phyloP scores from a whole-genome alignment of 179 eudicot species.

The Patellifolia procumbens region DNA sequence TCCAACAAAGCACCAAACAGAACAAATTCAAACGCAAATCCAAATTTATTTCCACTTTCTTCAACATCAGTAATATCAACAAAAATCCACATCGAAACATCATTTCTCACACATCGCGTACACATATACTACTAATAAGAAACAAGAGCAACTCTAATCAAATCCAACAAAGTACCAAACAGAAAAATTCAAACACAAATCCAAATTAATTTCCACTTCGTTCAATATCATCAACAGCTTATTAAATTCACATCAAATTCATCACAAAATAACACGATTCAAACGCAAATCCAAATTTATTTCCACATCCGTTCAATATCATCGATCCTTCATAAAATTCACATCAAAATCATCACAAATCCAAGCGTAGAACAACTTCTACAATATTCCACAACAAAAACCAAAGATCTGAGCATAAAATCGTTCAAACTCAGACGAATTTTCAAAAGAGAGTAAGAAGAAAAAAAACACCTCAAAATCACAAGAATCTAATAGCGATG shows the following conservation, averaged over 20 bases:
- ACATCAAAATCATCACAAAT: constrained; percentile 1
- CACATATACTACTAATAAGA: too few species aligned
- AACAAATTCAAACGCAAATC: neutral
- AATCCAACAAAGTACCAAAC: too few species aligned
- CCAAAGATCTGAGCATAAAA: constrained; percentile 10
- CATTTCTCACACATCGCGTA: too few species aligned
- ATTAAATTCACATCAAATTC: too few species aligned
- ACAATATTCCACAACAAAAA: neutral
- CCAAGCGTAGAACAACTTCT: constrained; percentile 18
- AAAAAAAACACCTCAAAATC: neutral
- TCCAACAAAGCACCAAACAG: neutral
- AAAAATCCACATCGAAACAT: too few species aligned
- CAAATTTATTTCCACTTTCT: constrained; percentile 23
- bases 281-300: too few species aligned
- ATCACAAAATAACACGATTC: too few species aligned
- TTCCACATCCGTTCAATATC: too few species aligned
- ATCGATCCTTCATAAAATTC: neutral
- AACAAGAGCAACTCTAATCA: too few species aligned
- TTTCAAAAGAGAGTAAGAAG: neutral
- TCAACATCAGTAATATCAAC: neutral
- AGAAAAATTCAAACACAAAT: too few species aligned
- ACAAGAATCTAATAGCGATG: constrained; percentile 35
- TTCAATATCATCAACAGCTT: too few species aligned
- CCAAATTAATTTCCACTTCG: too few species aligned
- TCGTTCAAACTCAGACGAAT: neutral